A percentile compares a stretch with the other conserved stretches of the same genome.
phyloP scores from a whole-genome alignment of 495 filamentous ascomycete genomes.

The Tuber microsphaerosporum region DNA sequence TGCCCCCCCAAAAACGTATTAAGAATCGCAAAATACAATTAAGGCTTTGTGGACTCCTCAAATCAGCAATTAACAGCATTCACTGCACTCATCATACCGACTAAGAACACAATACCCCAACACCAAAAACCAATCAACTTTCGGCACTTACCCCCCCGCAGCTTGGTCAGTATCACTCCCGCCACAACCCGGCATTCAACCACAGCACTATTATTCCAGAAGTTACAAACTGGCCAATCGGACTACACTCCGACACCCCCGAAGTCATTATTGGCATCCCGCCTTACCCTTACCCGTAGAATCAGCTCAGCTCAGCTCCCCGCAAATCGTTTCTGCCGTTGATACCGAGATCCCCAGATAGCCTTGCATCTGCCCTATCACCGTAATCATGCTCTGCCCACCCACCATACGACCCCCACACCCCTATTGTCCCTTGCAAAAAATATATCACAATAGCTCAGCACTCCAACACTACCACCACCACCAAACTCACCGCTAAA shows the following conservation, averaged over 20 bases:
- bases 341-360: not conserved
- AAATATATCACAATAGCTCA: not conserved
- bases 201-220: not conserved
- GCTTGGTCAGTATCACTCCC: not conserved
- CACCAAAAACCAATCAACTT: not conserved
- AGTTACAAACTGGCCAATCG: not conserved
- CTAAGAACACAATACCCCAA: not conserved
- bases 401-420: not conserved
- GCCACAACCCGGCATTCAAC: not conserved
- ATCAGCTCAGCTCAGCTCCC: not conserved
- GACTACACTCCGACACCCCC: not conserved
- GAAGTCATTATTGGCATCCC: not conserved
- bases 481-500: not conserved
- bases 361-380: not conserved
- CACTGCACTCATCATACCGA: not conserved
- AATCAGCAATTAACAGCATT: not conserved
- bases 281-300: not conserved
- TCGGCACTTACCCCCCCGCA: not conserved
- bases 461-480: not conserved
- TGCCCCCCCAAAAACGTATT: not conserved
- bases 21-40: not conserved
- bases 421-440: not conserved
- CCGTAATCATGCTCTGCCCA: not conserved
- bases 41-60: not conserved
- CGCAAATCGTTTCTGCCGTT: not conserved